Conservation (phyloP, 495 filamentous ascomycete genomes). For the Trichoderma virens region DNA sequence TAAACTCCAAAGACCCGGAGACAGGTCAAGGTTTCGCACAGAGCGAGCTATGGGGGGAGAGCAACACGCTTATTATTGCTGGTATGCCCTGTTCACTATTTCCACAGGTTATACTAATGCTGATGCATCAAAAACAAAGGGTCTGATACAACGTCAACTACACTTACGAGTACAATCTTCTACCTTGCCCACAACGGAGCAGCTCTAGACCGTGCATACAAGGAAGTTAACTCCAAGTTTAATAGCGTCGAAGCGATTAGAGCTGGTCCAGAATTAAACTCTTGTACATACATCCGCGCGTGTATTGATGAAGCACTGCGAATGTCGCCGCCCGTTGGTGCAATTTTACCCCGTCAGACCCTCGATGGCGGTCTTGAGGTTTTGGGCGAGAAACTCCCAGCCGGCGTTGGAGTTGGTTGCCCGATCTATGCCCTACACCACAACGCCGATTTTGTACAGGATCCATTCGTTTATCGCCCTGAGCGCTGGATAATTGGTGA, state of each 20-base stretch:
- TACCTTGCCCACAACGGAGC: no score
- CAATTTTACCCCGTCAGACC: slow-evolving; percentile 40
- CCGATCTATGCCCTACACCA: slow-evolving; percentile 34
- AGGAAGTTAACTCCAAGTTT: slow-evolving; percentile 36
- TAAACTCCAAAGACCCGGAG: not conserved
- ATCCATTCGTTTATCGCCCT: slow-evolving; percentile 33
- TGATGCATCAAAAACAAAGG: slow-evolving; percentile 18
- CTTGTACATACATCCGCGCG: slow-evolving; percentile 38
- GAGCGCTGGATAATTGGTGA: slow-evolving; percentile 34
- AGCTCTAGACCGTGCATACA: no score
- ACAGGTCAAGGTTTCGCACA: not conserved
- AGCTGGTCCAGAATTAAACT: slow-evolving; percentile 33
- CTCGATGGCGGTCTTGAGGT: slow-evolving; percentile 34
- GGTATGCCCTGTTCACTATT: slow-evolving; percentile 3
- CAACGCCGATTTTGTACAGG: slow-evolving; percentile 31
- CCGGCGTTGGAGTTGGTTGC: slow-evolving; percentile 28
- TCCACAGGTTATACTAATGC: not conserved
- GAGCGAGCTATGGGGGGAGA: not conserved
- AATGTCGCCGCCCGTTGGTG: slow-evolving; percentile 44
- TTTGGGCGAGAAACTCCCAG: slow-evolving; percentile 24
- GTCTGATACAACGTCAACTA: slow-evolving; percentile 42
- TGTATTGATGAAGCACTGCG: slow-evolving; percentile 55
- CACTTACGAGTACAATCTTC: no score
- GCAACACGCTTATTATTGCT: not conserved
- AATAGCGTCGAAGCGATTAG: slow-evolving; percentile 28